Conservation (phyloP, 2,329 filamentous ascomycete genomes). For the Trichoderma sp. region DNA sequence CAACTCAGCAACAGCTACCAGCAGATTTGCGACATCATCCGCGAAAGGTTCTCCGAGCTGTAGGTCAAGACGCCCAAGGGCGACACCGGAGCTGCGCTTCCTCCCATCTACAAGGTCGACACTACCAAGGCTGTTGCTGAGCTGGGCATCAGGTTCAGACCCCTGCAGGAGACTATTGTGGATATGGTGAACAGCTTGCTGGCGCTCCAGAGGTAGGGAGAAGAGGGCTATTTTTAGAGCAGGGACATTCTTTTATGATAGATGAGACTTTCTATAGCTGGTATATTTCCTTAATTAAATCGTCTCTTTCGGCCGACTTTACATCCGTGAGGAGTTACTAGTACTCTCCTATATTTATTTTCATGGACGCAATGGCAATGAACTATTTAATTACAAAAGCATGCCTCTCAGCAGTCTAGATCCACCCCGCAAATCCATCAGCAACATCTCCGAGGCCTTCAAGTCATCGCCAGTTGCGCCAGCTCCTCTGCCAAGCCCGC, state of each 20-base stretch:
- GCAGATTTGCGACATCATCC: slow-evolving; percentile 7
- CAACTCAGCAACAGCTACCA: slow-evolving; percentile 8
- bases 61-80: neutral
- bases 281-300: no score
- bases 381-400: neutral
- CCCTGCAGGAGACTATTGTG: neutral
- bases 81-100: neutral
- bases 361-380: neutral
- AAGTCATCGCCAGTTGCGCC: neutral
- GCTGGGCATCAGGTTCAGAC: neutral
- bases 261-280: neutral
- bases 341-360: no score
- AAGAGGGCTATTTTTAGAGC: neutral
- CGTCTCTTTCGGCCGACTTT: neutral
- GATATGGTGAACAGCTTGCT: slow-evolving; percentile 11
- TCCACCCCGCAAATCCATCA: neutral
- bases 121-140: neutral
- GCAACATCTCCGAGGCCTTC: neutral
- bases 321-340: neutral
- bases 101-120: neutral
- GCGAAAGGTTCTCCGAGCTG: neutral
- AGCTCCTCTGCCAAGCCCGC: neutral
- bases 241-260: neutral
- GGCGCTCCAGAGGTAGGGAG: neutral
- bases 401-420: neutral